Evolutionary conservation across 1,284 basidiomycete species (phyloP), one percentile per base, ranked within the genome.

Genomic region (Fistulina hepatica): DNA sequence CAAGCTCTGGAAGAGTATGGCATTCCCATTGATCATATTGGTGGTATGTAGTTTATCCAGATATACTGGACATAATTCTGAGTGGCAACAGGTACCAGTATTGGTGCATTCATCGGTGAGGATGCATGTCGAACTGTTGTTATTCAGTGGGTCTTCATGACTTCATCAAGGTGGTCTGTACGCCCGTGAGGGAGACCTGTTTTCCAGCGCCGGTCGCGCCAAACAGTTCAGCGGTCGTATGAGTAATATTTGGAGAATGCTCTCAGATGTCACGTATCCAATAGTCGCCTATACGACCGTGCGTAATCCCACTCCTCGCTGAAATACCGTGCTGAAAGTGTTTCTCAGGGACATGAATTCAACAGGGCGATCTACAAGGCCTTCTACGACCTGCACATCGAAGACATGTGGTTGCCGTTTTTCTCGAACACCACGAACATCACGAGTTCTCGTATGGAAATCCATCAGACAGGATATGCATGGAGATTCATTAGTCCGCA

Each of bases 381-480:
- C 2, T 94, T 97, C 55, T 93, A 91, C 52, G 88, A 91, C 54
- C 77, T 91, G 30, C 90, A 95, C 57, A 97, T 98, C 39, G 93
- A 97, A 62, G 91, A 95, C 60, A 94, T 95, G 83, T 98, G 94
- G 95, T 69, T 98, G 4, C 94, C 95, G 2, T 99, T 83, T 64
- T 99, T 93, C 63, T 95, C 91, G 61, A 97, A 97, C 53, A 92
- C 93, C 6, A 97, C 95, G n/a, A 97, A 97, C 54, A 97, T 99
- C 55, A 93, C 85, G 36, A 91, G 88, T 42, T 95, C 91, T 8
- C 73, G 81, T 5, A 97, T 98, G 92, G 92, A 97, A 55, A 83
- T 97, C 27, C 95, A 99, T 53, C 86, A 94, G 44, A 89, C 86
- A 5, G 93, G 93, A 8, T 97, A 97, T 61, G 90, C 90, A 11